Evolutionary conservation across 169 alveolate species (phyloP), one percentile per base, ranked within the genome.

Genomic region (Eimeria sp.): DNA sequence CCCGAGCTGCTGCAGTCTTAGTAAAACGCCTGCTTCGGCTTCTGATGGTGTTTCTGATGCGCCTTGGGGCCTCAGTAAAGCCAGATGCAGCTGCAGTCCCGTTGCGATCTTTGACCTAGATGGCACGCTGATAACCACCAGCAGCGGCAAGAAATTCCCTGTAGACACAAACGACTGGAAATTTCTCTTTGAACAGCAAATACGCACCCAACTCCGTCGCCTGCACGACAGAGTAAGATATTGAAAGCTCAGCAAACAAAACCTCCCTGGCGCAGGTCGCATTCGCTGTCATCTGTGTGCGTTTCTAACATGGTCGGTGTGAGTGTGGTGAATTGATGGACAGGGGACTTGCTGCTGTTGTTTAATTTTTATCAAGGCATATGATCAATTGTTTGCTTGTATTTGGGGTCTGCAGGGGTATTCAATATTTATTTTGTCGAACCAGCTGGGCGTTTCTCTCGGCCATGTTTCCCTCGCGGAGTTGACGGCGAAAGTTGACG

Each of bases 41-140:
- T 54, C 51, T 11, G 27, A 45, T 73, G 30, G 57, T 49, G 67
- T 11, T 49, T 16, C 91, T 49, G 14, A 25, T 45, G 70, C 30
- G 4, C 2, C 14, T 58, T 76, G 58, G 43, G 80, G 92, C 80
- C n/a, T 27, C 22, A 49, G 61, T 63, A 16, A 43, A 49, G 93
- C 27, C 22, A 27, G 34, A 20, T 87, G 93, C 89, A 5, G 47
- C 25, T 95, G 96, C 86, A 72, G 86, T 18, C 92, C 89, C 58
- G 87, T 95, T 22, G 96, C 96, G 4, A 27, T 89, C 58, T 95
- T 95, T 40, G 97, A 95, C n/a, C 57, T 95, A 40, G 97, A 95
- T 34, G 97, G 97, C 51, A 95, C 97, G 43, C 73, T 95, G 49
- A 95, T 95, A 22, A 65, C 94, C n/a, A 95, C 97, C n/a, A 88